A percentile compares a stretch with the other conserved stretches of the same genome.
Evolutionary conservation across 441 rosid species (phyloP).

Genomic region (Hura crepitans): DNA sequence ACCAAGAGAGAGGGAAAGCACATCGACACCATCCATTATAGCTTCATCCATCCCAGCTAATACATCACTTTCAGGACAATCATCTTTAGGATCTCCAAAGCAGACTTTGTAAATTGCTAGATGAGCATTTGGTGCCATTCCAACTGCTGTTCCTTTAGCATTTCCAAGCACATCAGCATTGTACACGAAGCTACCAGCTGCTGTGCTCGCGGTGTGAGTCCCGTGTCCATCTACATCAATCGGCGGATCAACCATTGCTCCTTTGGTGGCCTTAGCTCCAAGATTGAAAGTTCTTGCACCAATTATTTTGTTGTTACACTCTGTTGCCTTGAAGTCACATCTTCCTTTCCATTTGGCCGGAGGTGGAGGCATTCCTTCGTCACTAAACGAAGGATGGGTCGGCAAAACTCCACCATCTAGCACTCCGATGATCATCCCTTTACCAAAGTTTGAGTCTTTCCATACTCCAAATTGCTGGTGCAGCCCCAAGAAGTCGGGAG

Average conservation of each 20-base stretch:
- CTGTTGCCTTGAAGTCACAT: constrained; percentile 38
- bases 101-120: constrained; percentile 70
- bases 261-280: no score
- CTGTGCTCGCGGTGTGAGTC: constrained; percentile 74
- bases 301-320: constrained; percentile 52
- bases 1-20: constrained; percentile 31
- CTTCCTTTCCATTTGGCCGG: constrained; percentile 60
- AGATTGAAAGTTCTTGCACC: constrained; percentile 39
- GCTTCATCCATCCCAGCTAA: constrained; percentile 32
- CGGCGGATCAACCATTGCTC: constrained; percentile 22
- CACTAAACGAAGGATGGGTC: constrained; percentile 33
- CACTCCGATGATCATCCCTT: constrained; percentile 37
- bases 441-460: constrained; percentile 33
- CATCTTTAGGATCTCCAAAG: constrained; percentile 24
- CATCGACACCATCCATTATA: constrained; percentile 31
- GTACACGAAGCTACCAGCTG: constrained; percentile 54
- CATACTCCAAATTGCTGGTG: constrained; percentile 26
- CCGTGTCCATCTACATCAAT: constrained; percentile 64
- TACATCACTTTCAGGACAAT: constrained; percentile 30
- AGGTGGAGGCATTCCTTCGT: constrained; percentile 34
- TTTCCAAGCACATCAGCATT: constrained; percentile 54
- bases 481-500: constrained; percentile 40
- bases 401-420: constrained; percentile 35
- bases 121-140: constrained; percentile 76
- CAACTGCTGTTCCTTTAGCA: constrained; percentile 76